phyloP scores from a whole-genome alignment of 192 early-diverging fungal species.

The Obelidium mucronatum region DNA sequence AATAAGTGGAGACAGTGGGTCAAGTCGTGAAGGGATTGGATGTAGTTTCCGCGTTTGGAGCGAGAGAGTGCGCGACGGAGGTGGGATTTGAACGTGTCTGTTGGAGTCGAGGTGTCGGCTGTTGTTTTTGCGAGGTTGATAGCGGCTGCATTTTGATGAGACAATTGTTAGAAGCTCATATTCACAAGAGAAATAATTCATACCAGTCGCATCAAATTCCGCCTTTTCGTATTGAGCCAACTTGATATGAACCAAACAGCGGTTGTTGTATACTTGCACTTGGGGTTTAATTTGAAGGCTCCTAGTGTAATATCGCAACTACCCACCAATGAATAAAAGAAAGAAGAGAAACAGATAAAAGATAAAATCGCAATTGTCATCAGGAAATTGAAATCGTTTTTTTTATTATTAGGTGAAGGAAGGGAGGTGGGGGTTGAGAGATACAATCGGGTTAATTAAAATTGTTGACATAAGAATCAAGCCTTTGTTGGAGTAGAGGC shows the following conservation, averaged over 20 bases:
- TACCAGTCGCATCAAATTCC: constrained; percentile 23
- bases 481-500: too few species aligned
- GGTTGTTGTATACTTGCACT: constrained; percentile 33
- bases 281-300: constrained; percentile 24
- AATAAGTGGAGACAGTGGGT: constrained; percentile 7
- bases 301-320: constrained; percentile 34
- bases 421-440: neutral
- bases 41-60: constrained; percentile 33
- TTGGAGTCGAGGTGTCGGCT: neutral
- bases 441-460: too few species aligned
- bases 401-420: neutral
- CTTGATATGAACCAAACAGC: constrained; percentile 35
- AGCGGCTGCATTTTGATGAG: constrained; percentile 3
- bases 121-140: neutral
- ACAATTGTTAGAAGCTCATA: neutral
- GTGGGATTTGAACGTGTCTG: constrained; percentile 31
- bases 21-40: constrained; percentile 24
- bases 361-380: constrained; percentile 14
- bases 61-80: constrained; percentile 36
- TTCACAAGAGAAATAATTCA: neutral
- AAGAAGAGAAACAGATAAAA: neutral
- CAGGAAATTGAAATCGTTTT: too few species aligned
- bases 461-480: too few species aligned
- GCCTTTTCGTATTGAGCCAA: constrained; percentile 33
- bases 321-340: neutral